Percentiles rank a stretch among this genome's conserved stretches.
phyloP scores from a whole-genome alignment of 2,329 filamentous ascomycete genomes.

The Anthostomella pinea region DNA sequence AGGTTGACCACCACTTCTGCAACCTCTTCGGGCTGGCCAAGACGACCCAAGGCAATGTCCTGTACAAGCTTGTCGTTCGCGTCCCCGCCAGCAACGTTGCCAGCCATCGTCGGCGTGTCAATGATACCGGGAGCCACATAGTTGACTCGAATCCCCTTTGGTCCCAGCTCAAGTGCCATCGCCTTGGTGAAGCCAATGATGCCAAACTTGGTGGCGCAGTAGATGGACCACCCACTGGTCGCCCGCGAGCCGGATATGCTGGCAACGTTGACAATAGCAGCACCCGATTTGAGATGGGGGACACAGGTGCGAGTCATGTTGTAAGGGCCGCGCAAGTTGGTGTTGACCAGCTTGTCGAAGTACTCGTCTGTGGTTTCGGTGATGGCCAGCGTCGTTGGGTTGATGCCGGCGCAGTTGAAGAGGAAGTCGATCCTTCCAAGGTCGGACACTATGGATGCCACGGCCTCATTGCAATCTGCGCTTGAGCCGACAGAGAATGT shows the following conservation, averaged over 20 bases:
- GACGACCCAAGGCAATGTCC: constrained; percentile 17
- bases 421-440: constrained; percentile 30
- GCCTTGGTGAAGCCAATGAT: constrained; percentile 37
- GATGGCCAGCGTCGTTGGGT: constrained; percentile 39
- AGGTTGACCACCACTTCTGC: constrained; percentile 34
- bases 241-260: constrained; percentile 28
- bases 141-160: constrained; percentile 34
- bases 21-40: constrained; percentile 20
- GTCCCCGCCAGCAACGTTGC: constrained; percentile 43
- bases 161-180: constrained; percentile 37
- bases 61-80: constrained; percentile 26
- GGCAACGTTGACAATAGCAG: constrained; percentile 35
- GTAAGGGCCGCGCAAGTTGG: constrained; percentile 42
- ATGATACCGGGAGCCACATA: constrained; percentile 22
- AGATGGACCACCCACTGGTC: constrained; percentile 22
- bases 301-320: constrained; percentile 39
- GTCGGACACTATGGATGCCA: not conserved
- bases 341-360: constrained; percentile 41
- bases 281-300: constrained; percentile 32
- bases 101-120: constrained; percentile 31
- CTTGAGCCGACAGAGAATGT: not conserved
- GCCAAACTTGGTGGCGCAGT: constrained; percentile 36
- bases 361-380: constrained; percentile 42
- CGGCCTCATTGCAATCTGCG: not conserved
- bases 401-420: constrained; percentile 43